phyloP scores from a whole-genome alignment of 1,284 basidiomycete species.

The Apiotrichum akiyoshidainum region DNA sequence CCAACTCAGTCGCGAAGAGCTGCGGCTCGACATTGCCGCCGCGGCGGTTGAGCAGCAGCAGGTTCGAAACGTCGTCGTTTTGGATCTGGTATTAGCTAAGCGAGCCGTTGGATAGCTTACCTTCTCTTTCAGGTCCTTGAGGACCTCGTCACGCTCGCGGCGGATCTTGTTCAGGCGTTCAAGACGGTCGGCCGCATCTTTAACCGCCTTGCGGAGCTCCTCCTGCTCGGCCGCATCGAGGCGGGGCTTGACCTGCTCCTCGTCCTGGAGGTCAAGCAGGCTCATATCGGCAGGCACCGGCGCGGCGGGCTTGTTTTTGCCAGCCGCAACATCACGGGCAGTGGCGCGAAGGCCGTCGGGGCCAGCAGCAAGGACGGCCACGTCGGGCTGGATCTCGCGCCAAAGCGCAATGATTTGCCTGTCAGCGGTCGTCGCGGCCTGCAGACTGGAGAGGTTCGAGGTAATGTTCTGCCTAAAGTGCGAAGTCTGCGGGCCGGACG shows the following conservation, averaged over 20 bases:
- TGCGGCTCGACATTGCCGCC: conserved; percentile 78
- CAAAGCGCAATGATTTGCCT: conserved; percentile 71
- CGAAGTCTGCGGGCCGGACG: conserved; percentile 70
- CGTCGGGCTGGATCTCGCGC: conserved; percentile 67
- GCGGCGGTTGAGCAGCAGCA: conserved; percentile 85
- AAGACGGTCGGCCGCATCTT: conserved; percentile 72
- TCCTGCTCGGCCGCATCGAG: conserved; percentile 57
- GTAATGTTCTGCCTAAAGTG: conserved; percentile 74
- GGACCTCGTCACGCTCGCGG: conserved; percentile 75
- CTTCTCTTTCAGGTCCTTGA: conserved; percentile 87
- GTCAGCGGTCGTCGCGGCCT: conserved; percentile 75
- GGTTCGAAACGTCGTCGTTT: conserved; percentile 91
- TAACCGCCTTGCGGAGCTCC: conserved; percentile 66
- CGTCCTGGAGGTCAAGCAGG: conserved; percentile 59
- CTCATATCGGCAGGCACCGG: conserved; percentile 29
- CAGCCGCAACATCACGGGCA: conserved; percentile 61
- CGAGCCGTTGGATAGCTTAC: conserved; percentile 17
- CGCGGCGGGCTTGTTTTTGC: conserved; percentile 54
- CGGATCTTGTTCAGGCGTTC: conserved; percentile 75
- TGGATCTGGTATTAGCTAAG: conserved; percentile 63
- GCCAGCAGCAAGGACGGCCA: conserved; percentile 59
- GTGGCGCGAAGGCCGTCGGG: conserved; percentile 59
- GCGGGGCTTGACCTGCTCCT: conserved; percentile 46
- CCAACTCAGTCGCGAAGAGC: conserved; percentile 86
- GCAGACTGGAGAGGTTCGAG: conserved; percentile 68